A percentile compares a stretch with the other conserved stretches of the same genome.
Evolutionary conservation across 805 yeast species (phyloP).

Genomic region (Lipomyces kockii): DNA sequence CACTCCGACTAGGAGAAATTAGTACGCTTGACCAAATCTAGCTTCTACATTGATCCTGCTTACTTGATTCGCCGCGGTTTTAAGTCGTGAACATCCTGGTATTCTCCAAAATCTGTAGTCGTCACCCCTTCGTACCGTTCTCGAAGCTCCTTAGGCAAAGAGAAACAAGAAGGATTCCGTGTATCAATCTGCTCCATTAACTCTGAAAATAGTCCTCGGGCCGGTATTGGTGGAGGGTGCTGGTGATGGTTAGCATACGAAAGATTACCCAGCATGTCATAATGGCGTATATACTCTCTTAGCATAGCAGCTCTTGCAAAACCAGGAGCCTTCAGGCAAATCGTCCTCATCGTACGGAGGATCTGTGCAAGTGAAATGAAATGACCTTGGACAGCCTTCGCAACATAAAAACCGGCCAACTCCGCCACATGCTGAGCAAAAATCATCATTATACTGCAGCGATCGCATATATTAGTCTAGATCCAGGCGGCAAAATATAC

Average conservation of each 20-base stretch:
- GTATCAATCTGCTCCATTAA: conserved; percentile 62
- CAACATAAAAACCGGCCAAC: conserved; percentile 91
- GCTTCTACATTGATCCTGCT: background rate
- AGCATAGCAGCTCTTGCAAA: conserved; percentile 73
- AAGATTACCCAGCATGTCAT: background rate
- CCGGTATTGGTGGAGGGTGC: conserved; percentile 46
- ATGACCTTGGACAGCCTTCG: conserved; percentile 89
- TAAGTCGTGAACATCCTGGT: conserved; percentile 51
- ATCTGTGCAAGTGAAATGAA: conserved; percentile 87
- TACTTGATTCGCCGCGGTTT: conserved; percentile 32
- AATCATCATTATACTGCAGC: conserved; percentile 71
- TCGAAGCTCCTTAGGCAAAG: conserved; percentile 69
- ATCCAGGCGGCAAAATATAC: background rate
- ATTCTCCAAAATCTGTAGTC: conserved; percentile 72
- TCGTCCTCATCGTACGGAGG: conserved; percentile 81
- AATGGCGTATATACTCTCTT: conserved; percentile 41
- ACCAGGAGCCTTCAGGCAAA: conserved; percentile 90
- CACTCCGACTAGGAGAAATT: conserved; percentile 42
- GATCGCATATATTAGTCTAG: conserved; percentile 1
- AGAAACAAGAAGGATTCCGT: conserved; percentile 68
- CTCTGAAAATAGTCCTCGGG: conserved; percentile 55
- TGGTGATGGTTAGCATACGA: conserved; percentile 21
- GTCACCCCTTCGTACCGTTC: conserved; percentile 74
- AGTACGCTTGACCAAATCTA: background rate
- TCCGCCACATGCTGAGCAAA: conserved; percentile 87